Base-by-base conservation (phyloP, 805 yeast species). In the Sugiyamaella boreocaroliniensis region DNA sequence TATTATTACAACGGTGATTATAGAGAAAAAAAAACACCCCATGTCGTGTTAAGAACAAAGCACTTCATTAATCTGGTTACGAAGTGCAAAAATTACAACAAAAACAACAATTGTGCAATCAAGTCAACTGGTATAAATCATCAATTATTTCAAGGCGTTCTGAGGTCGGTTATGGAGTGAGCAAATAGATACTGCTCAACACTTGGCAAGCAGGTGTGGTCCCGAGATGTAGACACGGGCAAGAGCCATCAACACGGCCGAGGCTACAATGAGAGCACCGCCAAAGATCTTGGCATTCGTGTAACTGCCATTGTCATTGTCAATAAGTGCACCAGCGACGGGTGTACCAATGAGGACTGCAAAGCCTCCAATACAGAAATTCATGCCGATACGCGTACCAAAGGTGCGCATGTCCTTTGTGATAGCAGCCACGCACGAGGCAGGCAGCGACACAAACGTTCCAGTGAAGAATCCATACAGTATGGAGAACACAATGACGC, bases 321-420 rank as follows among this genome's bases (percentile, higher is more conserved):
- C 52, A 8, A 61, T 43, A 11, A 66, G 54, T 1, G 65, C 64
- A 6, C 69, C 69, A 2, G 65, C 68, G 15, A 65, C 57, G 12
- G 70, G 70, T 19, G 62, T 49, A 2, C 69, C 70, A 5, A 56
- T 55, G 8, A 67, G 52, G 18, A 61, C 48, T 2, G 76, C 80
- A 58, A 77, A 72, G 0, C 90, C 77, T 34, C 83, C 82, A 8
- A 74, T 57, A n/a, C 76, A 71, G 34, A 86, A 71, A 1, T 88
- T 77, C 42, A 80, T 52, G 2, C 87, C 88, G 86, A 87, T 83
- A 19, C 69, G 55, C 2, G 65, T 57, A 3, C 70, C 68, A 1
- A 64, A 48, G 48, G 77, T 76, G 51, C 73, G 68, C 1, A 81
- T 78, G 16, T 76, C 76, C 4, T 61, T 55, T 19, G 69, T 59